Evolutionary conservation across 2,329 filamentous ascomycete genomes (phyloP).

Genomic region (Seiridium cupressi): DNA sequence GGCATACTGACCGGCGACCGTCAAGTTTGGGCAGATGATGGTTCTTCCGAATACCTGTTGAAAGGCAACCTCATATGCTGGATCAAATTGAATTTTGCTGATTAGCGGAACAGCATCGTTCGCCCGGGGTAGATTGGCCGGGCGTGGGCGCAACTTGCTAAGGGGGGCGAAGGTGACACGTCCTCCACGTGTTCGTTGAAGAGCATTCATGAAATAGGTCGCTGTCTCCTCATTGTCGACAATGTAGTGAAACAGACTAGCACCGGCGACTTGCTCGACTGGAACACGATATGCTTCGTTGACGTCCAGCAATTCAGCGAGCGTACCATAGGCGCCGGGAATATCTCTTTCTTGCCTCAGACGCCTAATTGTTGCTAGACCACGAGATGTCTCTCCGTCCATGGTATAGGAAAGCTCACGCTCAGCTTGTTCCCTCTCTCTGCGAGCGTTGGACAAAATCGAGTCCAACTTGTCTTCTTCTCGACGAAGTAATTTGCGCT

Average conservation of each 20-base stretch:
- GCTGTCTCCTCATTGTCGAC: slow-evolving; percentile 91
- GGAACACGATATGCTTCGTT: slow-evolving; percentile 82
- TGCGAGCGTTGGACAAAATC: slow-evolving; percentile 70
- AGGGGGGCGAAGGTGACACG: slow-evolving; percentile 94
- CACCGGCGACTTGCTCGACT: slow-evolving; percentile 88
- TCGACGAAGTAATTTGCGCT: slow-evolving; percentile 82
- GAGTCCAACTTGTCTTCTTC: slow-evolving; percentile 86
- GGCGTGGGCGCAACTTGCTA: slow-evolving; percentile 71
- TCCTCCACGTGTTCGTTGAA: slow-evolving; percentile 78
- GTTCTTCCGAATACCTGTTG: slow-evolving; percentile 94
- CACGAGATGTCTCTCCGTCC: slow-evolving; percentile 83
- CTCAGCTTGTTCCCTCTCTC: slow-evolving; percentile 77
- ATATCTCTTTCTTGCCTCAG: slow-evolving; percentile 79
- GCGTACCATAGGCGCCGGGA: slow-evolving; percentile 83
- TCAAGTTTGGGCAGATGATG: slow-evolving; percentile 87
- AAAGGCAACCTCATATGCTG: slow-evolving; percentile 78
- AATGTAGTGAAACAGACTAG: slow-evolving; percentile 92
- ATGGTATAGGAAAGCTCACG: slow-evolving; percentile 78
- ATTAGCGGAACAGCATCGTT: slow-evolving; percentile 86
- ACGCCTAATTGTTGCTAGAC: slow-evolving; percentile 80
- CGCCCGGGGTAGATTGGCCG: slow-evolving; percentile 76
- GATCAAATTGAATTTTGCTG: slow-evolving; percentile 78
- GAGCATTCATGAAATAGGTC: slow-evolving; percentile 72
- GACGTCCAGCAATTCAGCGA: slow-evolving; percentile 90
- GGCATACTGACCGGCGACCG: slow-evolving; percentile 86